Evolutionary conservation across 306 rosid genomes (phyloP).

Genomic region (Rubus parviflorus): DNA sequence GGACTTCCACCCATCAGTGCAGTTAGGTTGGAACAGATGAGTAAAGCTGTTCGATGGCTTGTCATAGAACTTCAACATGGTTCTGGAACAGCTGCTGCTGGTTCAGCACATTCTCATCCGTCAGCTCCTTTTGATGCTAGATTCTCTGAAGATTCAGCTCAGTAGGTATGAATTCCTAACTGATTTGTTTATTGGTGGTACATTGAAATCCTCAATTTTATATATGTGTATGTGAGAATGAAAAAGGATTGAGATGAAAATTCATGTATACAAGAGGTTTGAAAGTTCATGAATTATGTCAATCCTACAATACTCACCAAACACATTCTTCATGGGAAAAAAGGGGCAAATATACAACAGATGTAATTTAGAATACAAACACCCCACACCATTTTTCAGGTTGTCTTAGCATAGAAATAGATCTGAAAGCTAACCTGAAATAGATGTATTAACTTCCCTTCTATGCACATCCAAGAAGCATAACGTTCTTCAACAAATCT

Average conservation of each 20-base stretch:
- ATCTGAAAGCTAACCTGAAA: neutral
- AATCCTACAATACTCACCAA: neutral
- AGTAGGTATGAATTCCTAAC: slow-evolving; percentile 38
- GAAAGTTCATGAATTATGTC: neutral
- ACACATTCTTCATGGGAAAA: neutral
- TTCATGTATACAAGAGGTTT: no score
- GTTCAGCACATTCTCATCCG: slow-evolving; percentile 53
- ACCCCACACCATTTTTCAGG: neutral
- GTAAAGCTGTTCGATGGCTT: slow-evolving; percentile 78
- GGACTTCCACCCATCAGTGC: slow-evolving; percentile 74
- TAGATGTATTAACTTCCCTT: neutral
- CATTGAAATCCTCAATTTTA: neutral
- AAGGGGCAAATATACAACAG: neutral
- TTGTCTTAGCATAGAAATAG: neutral
- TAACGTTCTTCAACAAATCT: neutral
- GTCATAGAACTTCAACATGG: slow-evolving; percentile 75
- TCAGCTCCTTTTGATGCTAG: slow-evolving; percentile 77
- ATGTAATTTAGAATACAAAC: neutral
- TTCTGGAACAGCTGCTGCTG: slow-evolving; percentile 54
- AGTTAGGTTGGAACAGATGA: slow-evolving; percentile 78
- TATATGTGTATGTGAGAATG: neutral
- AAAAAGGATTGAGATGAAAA: neutral
- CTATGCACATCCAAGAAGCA: neutral
- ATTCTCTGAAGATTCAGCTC: slow-evolving; percentile 67
- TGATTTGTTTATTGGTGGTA: neutral